Conservation (phyloP, 495 filamentous ascomycete species). For the Achaetomiella virescens region DNA sequence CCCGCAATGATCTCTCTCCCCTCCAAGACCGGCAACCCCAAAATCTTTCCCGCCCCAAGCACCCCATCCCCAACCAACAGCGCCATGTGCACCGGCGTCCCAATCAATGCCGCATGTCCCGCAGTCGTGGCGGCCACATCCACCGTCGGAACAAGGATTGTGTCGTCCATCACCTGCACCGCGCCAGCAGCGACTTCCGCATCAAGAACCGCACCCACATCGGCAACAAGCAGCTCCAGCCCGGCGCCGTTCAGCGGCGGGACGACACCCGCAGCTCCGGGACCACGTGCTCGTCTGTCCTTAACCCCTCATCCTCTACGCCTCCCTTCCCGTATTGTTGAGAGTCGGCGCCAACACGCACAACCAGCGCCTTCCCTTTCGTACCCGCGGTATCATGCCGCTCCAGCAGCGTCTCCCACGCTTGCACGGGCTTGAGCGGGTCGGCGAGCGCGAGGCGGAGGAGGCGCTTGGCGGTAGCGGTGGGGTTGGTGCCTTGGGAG, state of each 20-base stretch:
- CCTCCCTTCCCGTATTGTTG: neutral
- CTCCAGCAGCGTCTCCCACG: conserved; percentile 67
- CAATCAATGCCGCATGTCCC: conserved; percentile 56
- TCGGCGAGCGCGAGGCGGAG: conserved; percentile 70
- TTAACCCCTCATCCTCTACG: conserved; percentile 2
- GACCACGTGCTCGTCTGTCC: conserved; percentile 30
- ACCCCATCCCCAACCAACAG: conserved; percentile 67
- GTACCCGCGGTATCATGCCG: conserved; percentile 29
- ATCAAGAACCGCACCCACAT: conserved; percentile 38
- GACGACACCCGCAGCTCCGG: conserved; percentile 57
- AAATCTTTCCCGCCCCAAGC: conserved; percentile 36
- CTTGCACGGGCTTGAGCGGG: conserved; percentile 55
- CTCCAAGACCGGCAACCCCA: conserved; percentile 32
- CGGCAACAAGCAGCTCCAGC: conserved; percentile 72
- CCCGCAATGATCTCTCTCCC: conserved; percentile 31
- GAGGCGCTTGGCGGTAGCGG: conserved; percentile 47
- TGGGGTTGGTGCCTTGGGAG: neutral
- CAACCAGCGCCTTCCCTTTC: conserved; percentile 40
- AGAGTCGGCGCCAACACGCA: conserved; percentile 30
- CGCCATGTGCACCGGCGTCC: conserved; percentile 80
- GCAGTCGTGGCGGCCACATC: conserved; percentile 57
- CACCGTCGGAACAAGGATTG: conserved; percentile 66
- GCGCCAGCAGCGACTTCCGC: conserved; percentile 20
- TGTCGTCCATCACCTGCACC: conserved; percentile 40
- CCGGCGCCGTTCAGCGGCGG: conserved; percentile 59